A percentile compares a stretch with the other conserved stretches of the same genome.
phyloP scores from a whole-genome alignment of 2,329 filamentous ascomycete genomes.

The Fusarium palustre region DNA sequence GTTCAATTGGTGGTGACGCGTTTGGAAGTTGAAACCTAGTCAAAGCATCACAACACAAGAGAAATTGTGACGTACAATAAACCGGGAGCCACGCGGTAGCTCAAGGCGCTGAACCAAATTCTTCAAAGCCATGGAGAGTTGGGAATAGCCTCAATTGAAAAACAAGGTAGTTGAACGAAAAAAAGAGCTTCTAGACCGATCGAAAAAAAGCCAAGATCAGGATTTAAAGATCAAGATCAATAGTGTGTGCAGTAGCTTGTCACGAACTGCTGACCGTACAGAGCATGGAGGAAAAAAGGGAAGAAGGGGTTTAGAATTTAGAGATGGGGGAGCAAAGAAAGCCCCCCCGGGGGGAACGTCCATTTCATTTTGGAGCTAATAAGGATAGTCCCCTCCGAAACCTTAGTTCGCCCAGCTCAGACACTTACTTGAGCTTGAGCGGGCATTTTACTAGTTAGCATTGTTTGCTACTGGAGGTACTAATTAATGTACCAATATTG shows the following conservation, averaged over 20 bases:
- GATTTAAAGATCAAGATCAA: not conserved
- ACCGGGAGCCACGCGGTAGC: slow-evolving; percentile 50
- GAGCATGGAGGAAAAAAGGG: not conserved
- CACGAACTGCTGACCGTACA: not conserved
- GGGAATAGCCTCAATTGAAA: slow-evolving; percentile 24
- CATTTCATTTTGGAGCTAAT: not conserved
- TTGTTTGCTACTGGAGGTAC: no score
- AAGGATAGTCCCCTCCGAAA: not conserved
- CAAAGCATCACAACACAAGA: no score
- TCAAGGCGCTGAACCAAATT: slow-evolving; percentile 43
- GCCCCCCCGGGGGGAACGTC: not conserved
- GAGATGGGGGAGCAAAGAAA: not conserved
- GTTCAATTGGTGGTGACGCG: not conserved
- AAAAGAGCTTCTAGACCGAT: not conserved
- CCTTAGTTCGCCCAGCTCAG: not conserved
- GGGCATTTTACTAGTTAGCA: not conserved
- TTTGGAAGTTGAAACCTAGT: not conserved
- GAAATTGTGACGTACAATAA: slow-evolving; percentile 46
- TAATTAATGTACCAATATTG: no score
- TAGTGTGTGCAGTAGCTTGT: slow-evolving; percentile 21
- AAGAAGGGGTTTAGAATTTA: not conserved
- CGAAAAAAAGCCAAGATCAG: slow-evolving; percentile 2
- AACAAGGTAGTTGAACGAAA: not conserved
- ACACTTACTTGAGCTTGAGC: not conserved
- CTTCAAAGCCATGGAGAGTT: slow-evolving; percentile 41